Evolutionary conservation across 1,284 basidiomycete genomes (phyloP), one percentile per base, ranked within the genome.

Genomic region (Cutaneotrichosporon dermatis): DNA sequence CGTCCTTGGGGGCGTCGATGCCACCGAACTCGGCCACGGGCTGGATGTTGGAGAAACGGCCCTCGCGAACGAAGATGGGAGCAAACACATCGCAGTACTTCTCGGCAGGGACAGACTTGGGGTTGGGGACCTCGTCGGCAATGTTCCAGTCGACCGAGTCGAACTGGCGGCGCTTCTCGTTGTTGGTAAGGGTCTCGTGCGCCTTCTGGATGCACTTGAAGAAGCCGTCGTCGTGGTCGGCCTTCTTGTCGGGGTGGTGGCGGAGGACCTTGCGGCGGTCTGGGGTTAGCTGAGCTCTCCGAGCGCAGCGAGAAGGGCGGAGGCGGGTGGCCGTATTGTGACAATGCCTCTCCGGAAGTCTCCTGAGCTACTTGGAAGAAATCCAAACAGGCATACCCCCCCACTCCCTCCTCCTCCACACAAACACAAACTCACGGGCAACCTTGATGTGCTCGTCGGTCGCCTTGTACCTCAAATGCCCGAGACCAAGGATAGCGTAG

Each of bases 161-260:
- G 79, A 97, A 99, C 78, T 98, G 93, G 53, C 91, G 87, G 65
- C 93, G 87, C 71, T 87, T 88, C 74, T 97, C 93, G 15, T 85
- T 77, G 80, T 95, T 84, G 60, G 87, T 89, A 55, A 99, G 86
- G 46, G 93, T 87, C 71, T 99, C 95, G 79, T 89, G 86, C 16
- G 94, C 93, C 79, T 99, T 99, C 80, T 91, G 88, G 70, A 99
- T 97, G 76, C 95, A 99, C 81, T 99, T 99, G 90, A 99, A 99
- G 84, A 99, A 99, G 4, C 88, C 87, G 75, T 99, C 95, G 79
- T 98, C 94, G 81, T 97, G 97, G 49, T 85, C 85, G 11, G 92
- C 94, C 79, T 99, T 99, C 82, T 99, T 99, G 82, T 99, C 95
- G 1, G 95, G 95, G 80, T 99, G 95, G 80, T 99, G 95, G 78